Evolutionary conservation across 1,284 basidiomycete species (phyloP).

Genomic region (Pseudozyma tsukubaensis): DNA sequence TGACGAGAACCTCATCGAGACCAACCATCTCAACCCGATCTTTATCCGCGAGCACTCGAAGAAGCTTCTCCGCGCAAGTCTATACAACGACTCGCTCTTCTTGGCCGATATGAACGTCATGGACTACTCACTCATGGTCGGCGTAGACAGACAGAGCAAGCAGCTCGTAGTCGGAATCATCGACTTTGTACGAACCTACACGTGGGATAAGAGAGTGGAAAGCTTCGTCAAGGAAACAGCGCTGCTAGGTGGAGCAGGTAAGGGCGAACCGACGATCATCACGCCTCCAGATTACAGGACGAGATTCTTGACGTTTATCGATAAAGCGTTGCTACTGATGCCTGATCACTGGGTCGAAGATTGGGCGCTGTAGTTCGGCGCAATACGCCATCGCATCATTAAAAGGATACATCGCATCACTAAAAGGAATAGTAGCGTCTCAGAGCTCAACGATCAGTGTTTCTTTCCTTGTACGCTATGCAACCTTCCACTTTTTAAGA

Average conservation of each 20-base stretch:
- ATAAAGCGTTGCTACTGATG: slow-evolving; percentile 57
- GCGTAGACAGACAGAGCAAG: slow-evolving; percentile 72
- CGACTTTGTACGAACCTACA: slow-evolving; percentile 92
- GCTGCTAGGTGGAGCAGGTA: slow-evolving; percentile 78
- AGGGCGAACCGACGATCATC: slow-evolving; percentile 66
- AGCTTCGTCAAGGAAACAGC: slow-evolving; percentile 96
- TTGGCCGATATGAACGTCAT: slow-evolving; percentile 90
- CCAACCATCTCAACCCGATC: slow-evolving; percentile 76
- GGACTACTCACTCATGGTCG: slow-evolving; percentile 98
- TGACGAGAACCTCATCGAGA: slow-evolving; percentile 88
- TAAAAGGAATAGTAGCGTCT: no score
- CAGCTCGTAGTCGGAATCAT: slow-evolving; percentile 90
- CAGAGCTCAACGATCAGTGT: no score
- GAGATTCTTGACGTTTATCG: slow-evolving; percentile 67
- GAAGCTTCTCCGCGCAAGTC: slow-evolving; percentile 85
- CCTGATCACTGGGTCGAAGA: slow-evolving; percentile 63
- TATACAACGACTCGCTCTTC: slow-evolving; percentile 89
- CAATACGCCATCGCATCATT: neutral
- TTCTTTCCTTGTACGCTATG: no score
- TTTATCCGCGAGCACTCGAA: slow-evolving; percentile 96
- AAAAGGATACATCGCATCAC: neutral
- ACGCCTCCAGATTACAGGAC: slow-evolving; percentile 66
- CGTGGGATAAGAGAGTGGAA: slow-evolving; percentile 98
- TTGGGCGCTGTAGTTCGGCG: slow-evolving; percentile 44
- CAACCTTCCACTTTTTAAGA: no score